Conservation (phyloP, 176 grass and related monocot genomes). For the Phoenix roebelenii region DNA sequence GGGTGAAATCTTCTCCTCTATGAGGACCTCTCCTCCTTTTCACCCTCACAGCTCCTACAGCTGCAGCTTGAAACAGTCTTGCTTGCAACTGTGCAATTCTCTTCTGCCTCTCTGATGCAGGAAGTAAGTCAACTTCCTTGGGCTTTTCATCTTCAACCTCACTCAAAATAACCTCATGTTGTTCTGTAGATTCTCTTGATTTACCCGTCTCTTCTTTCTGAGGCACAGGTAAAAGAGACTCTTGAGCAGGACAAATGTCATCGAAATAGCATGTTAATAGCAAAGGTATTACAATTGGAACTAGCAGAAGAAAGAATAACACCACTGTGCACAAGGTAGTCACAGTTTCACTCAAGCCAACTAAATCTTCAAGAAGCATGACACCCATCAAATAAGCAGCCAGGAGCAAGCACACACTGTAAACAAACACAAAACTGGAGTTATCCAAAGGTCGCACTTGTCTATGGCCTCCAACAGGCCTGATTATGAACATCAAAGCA, state of each 20-base stretch:
- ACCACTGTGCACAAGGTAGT: neutral
- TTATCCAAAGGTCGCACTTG: neutral
- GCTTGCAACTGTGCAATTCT: conserved; percentile 8
- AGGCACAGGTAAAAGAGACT: neutral
- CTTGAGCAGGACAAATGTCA: neutral
- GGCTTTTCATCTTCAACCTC: conserved; percentile 8
- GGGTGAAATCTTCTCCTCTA: conserved; percentile 10
- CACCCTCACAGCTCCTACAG: neutral
- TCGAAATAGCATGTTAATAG: neutral
- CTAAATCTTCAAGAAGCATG: conserved; percentile 5
- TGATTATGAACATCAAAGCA: conserved; percentile 5
- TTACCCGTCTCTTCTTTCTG: neutral
- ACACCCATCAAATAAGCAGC: conserved; percentile 5
- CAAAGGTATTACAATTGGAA: neutral
- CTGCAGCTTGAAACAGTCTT: conserved; percentile 6
- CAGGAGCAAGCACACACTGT: neutral
- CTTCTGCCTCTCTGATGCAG: conserved; percentile 2
- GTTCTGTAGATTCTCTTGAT: neutral
- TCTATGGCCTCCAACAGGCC: neutral
- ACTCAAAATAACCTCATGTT: conserved; percentile 2
- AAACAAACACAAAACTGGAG: neutral
- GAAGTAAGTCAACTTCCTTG: conserved; percentile 5
- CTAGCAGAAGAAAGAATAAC: neutral
- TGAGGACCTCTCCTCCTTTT: conserved; percentile 5
- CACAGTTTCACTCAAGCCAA: neutral